These are phyloP conservation scores for Jackrogersella minutella DNA, from an alignment of 495 filamentous ascomycete genomes.

Conservation along the genomic window DNA sequence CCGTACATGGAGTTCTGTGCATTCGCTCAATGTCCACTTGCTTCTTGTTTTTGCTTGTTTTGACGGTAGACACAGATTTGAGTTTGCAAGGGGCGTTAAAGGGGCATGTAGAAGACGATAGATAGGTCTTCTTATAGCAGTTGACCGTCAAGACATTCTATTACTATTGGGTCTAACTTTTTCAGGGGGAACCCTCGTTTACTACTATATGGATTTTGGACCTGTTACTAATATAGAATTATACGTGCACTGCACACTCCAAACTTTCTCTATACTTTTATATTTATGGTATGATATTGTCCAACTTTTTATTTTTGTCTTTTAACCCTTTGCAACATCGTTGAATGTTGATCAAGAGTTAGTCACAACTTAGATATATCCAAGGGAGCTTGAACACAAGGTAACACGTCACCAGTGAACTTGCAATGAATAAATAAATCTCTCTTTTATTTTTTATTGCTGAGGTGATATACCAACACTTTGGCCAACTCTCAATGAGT, in stretches of 20 bases:
- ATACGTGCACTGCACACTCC: neutral
- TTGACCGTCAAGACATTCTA: conserved; percentile 20
- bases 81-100: conserved; percentile 30
- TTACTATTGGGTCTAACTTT: neutral
- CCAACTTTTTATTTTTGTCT: too few species aligned
- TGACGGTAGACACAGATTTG: conserved; percentile 31
- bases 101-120: conserved; percentile 34
- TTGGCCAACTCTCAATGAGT: neutral
- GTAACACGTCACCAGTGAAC: neutral
- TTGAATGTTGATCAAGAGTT: neutral
- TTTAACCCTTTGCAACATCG: neutral
- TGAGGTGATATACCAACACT: neutral
- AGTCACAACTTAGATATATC: neutral
- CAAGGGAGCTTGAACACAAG: neutral
- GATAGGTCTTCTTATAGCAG: conserved; percentile 31
- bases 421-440: too few species aligned
- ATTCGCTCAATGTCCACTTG: conserved; percentile 18
- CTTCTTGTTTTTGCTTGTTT: conserved; percentile 11
- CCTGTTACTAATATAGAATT: neutral
- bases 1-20: conserved; percentile 34
- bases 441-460: too few species aligned
- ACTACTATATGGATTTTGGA: neutral
- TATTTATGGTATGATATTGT: neutral
- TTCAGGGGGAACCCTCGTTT: conserved; percentile 5
- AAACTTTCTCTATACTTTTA: neutral